Evolutionary conservation across 2,329 filamentous ascomycete species (phyloP), one percentile per base, ranked within the genome.

Genomic region (Myriosclerotinia curreyana): DNA sequence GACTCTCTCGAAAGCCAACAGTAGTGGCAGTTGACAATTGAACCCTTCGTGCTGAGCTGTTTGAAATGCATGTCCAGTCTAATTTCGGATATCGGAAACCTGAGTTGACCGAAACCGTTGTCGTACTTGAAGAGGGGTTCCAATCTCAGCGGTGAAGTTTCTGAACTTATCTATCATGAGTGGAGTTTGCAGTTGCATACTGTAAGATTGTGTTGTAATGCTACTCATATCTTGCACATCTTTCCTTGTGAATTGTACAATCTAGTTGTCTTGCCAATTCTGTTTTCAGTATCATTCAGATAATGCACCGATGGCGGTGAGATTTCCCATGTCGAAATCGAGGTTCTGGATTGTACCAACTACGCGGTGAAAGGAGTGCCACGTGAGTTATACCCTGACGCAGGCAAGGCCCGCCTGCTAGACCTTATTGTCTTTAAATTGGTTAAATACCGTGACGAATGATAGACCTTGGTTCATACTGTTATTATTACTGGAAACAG

Each of bases 131-230:
- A 63, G 53, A 63, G 48, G 53, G 55, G 53, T 56, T 38, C 44
- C 25, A 63, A 63, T 59, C 61, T 63, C 53, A 59, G 61, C 61
- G 61, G 61, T 63, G 61, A 63, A 34, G 61, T 63, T n/a, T 44
- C 53, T 42, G 31, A 62, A 54, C 49, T 42, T 28, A 49, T 28
- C 61, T 63, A 58, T 50, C 61, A 59, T 59, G 36, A 59, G 61
- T 63, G 53, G 61, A 62, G 61, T 58, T 49, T 50, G 60, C 51
- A 40, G 51, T 54, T 54, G 61, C 61, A 63, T 58, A 58, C 44
- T 49, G 60, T 56, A 50, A 63, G 38, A 62, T 62, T 58, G 61
- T 63, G 52, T 63, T 56, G 58, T 60, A 52, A 52, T 52, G 58
- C 36, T 31, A 17, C 49, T 28, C 25, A 51, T 17, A 7, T 34